Conservation (phyloP, 805 yeast genomes). For the Torulaspora microellipsoides region DNA sequence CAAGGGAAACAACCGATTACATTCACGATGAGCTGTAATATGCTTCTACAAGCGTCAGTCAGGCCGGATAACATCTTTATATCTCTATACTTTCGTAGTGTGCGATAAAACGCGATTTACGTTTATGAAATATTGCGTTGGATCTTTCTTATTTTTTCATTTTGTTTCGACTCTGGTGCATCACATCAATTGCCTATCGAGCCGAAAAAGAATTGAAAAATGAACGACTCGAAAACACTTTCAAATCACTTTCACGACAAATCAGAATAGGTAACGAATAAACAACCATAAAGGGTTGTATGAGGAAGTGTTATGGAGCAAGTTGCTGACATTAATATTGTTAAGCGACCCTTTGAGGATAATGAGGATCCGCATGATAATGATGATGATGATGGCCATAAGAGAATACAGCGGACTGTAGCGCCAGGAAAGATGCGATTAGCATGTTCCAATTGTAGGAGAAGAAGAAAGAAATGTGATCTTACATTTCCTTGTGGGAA, state of each 20-base stretch:
- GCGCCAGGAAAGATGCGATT: conserved; percentile 25
- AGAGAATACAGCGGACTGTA: conserved; percentile 1
- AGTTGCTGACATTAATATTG: conserved; percentile 1
- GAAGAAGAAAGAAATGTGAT: conserved; percentile 45
- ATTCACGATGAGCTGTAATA: conserved; percentile 13
- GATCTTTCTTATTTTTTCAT: no score
- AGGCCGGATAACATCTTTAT: no score
- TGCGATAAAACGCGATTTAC: no score
- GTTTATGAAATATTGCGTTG: no score
- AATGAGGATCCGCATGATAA: not conserved
- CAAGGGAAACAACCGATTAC: not conserved
- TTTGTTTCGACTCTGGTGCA: no score
- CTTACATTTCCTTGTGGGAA: conserved; percentile 45
- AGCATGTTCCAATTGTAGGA: conserved; percentile 35
- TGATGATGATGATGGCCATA: not conserved
- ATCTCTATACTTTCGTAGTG: no score
- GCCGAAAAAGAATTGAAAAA: no score
- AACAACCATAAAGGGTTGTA: not conserved
- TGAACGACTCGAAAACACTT: no score
- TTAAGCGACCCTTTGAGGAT: conserved; percentile 1
- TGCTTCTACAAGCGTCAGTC: not conserved
- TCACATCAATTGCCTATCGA: no score
- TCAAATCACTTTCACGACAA: no score
- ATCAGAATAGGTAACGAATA: no score
- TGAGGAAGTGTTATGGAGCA: conserved; percentile 4